Base-by-base conservation (phyloP, 2,329 filamentous ascomycete species). In the Alternaria conjuncta region DNA sequence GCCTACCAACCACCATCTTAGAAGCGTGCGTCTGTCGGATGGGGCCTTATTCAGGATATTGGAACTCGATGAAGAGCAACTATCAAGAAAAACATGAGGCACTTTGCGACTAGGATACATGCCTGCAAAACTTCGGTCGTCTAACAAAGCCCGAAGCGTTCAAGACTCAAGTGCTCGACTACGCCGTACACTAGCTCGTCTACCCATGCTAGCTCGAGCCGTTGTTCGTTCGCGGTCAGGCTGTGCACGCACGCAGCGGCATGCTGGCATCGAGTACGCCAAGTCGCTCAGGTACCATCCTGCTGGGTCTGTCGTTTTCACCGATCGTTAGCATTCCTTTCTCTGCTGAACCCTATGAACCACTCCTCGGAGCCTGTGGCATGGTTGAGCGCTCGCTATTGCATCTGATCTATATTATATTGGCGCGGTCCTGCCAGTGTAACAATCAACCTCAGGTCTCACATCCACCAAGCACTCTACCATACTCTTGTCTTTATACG, bases 231-330 rank as follows among this genome's bases (percentile, higher is more conserved):
- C 56, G 55, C 54, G 58, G 45, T 54, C 44, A 60, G 63, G 61
- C 64, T 64, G 57, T 63, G 61, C 65, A 61, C 13, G 59, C 51
- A 58, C 49, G 55, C 56, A 46, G 59, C 53, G 60, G 61, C 63
- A 62, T 64, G 51, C 57, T 28, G 18, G 49, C 59, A 59, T 64
- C 13, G 47, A 65, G 60, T 28, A 62, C 47, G 55, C 26, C 60
- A 66, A 23, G 66, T 63, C 65, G 54, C 43, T 60, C 57, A 71
- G 57, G 63, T 67, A 71, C 70, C 71, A 65, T 55, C 46, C 9
- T 21, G 25, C 57, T 69, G 70, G 69, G 55, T 45, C 55, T 46
- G 32, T 60, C 36, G 55, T 61, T 55, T 66, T 57, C 47, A 65
- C 56, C 63, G 54, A 71, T 61, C 55, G 30, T 57, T 57, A 54